Evolutionary conservation across 345 rosid genomes (phyloP), one percentile per base, ranked within the genome.

Genomic region (Schrenkiella parvula): DNA sequence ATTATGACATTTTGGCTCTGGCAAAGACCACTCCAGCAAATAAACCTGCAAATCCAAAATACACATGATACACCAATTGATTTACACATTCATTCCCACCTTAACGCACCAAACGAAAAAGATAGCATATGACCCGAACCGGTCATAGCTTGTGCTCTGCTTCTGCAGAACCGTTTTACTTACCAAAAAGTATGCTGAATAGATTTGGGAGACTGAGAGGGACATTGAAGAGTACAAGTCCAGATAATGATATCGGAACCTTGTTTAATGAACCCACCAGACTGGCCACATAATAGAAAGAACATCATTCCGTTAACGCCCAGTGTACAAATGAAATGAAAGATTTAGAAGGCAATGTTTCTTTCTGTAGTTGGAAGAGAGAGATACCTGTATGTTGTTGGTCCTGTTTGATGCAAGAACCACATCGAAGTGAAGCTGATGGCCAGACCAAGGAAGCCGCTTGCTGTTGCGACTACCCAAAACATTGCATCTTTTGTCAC

Each of bases 361-460:
- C 19, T 26, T 14, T n/a, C 13, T 54, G 14, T 28, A 25, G 15
- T 31, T 14, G 11, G 55, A 43, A 57, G n/a, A 21, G 60, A 76
- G 50, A 69, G 8, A 80, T 66, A 74, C 96, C 97, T 93, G 75
- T 89, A 89, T 22, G 98, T 93, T 54, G 97, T 91, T 3, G 98
- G 96, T 51, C 98, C 92, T 14, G 98, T 93, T 87, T 93, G 96
- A 79, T 80, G 87, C 69, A 93, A 59, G 77, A 93, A 93, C 98
- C 98, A 93, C 90, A 93, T 82, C 19, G 98, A 93, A 13, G 97
- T 89, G 85, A 93, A 91, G 84, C 97, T 93, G 46, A 89, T 91
- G 25, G 97, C 90, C 6, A 93, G 89, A 72, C 97, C 98, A 35
- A 93, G 84, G 13, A 93, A 80, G 22, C 97, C 99, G 52, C 97